Evolutionary conservation across 139 green algal species (phyloP), one percentile per base, ranked within the genome.

Genomic region (Protoeuglena noctilucae): DNA sequence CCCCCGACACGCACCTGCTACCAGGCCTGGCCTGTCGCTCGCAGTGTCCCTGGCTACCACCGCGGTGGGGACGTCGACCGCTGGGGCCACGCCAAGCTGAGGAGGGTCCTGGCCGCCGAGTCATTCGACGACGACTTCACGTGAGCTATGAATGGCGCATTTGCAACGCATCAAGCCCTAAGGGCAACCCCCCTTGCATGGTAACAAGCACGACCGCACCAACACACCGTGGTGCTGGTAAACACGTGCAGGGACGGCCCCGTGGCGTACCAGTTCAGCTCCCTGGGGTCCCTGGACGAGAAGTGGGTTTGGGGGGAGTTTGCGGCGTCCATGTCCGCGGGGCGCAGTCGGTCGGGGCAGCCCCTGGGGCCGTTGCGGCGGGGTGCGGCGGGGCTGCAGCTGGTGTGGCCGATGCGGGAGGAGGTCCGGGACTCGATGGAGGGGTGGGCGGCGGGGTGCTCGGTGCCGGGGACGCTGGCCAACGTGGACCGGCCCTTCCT

Each of bases 401-500:
- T 84, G 6, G 51, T 87, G 25, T 89, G 81, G 81, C 73, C 82
- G 5, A 83, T 70, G 2, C 65, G 77, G 25, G 31, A 51, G 3
- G 76, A 88, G 57, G 71, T 90, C 22, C 57, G 56, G 17, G 59
- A 69, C 55, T 79, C 61, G 40, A 25, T 82, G 12, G 79, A 91
- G 59, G 82, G 82, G 18, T 87, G 73, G 71, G 41, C 30, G 14
- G 79, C 70, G 17, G 83, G 83, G 6, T 19, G 31, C 53, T 71
- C 53, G 61, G 74, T 93, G 6, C 83, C 83, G 0, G 82, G 73
- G 1, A 49, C 48, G 1, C 3, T 55, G 12, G 61, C 72, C 3
- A 86, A 86, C 24, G 74, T 88, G 40, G n/a, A 16, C 18, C 75
- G 74, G 54, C 57, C 71, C 9, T 85, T 89, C 60, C 70, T 91